A percentile compares a stretch with the other conserved stretches of the same genome.
phyloP scores from a whole-genome alignment of 495 filamentous ascomycete species.

The Hypoxylon lenormandii region DNA sequence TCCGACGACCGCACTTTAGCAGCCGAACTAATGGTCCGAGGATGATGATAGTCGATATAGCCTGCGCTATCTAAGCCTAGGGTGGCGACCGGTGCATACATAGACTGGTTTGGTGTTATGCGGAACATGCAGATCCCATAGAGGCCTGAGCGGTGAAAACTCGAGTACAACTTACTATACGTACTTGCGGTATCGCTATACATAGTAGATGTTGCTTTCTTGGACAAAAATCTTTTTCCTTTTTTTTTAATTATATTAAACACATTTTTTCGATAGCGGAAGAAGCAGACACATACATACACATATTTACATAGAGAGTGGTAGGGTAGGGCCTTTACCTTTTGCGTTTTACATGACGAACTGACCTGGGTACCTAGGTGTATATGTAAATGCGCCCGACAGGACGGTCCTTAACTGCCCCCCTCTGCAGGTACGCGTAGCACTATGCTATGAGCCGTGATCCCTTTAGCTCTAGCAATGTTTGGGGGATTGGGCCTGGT shows the following conservation, averaged over 20 bases:
- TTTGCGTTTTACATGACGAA: no score
- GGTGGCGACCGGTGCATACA: conserved; percentile 14
- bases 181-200: no score
- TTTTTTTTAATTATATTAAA: no score
- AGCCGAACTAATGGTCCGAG: background rate
- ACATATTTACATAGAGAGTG: no score
- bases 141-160: conserved; percentile 24
- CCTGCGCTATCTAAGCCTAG: conserved; percentile 6
- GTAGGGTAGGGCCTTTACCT: no score
- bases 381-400: background rate
- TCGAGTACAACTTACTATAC: no score
- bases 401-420: background rate
- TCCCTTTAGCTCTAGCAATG: background rate
- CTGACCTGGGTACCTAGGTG: no score
- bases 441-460: background rate
- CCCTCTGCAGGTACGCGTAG: conserved; percentile 7
- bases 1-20: background rate
- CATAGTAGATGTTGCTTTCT: no score
- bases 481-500: conserved; percentile 1
- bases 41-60: conserved; percentile 11
- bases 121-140: conserved; percentile 26
- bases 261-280: no score
- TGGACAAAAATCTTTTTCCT: no score
- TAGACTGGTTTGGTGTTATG: conserved; percentile 16
- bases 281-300: no score